Evolutionary conservation across 1,139 yeast species (phyloP), one percentile per base, ranked within the genome.

Genomic region (Suhomyces bokatorum): DNA sequence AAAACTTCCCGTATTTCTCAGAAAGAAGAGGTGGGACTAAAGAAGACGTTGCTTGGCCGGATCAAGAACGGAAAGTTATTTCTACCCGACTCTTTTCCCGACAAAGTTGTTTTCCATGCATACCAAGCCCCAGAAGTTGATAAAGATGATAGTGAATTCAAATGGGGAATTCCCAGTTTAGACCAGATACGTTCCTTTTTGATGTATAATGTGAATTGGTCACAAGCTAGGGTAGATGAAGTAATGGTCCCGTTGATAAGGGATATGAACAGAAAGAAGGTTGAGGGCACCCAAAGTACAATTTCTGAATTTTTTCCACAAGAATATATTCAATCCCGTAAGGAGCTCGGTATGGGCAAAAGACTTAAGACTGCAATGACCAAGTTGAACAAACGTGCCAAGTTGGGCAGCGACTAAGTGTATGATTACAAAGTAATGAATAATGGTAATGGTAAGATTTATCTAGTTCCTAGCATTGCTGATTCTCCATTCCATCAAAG

Each of bases 91-190:
- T 69, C 69, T 3, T 91, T 90, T 58, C 98, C 98, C 0, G 88
- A 87, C 55, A 66, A 62, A 6, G 69, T 75, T 1, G 89, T 95
- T 1, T 68, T 70, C 35, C 80, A 84, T 15, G 97, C 98, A 0
- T 95, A 95, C 60, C 50, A 74, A 26, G 58, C 70, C 9, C 97
- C 99, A 0, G 88, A 85, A 40, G 97, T 93, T 1, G 98, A 95
- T 61, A 73, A 74, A 24, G 97, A 90, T 59, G 67, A 70, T 35
- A 85, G 90, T 0, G 75, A 77, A 40, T 91, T 95, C 64, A 78
- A 79, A 45, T 95, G 99, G 99, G 98, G 98, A 0, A 70, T 74
- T 2, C 97, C 98, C 0, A 88, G 88, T 59, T 66, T 91, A 47
- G 97, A 91, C 55, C 82, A 81, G 52, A 71, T 95, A 40, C 67